These are phyloP conservation scores for Byssochlamys sp. DNA, from an alignment of 2,329 filamentous ascomycete genomes.

Conservation along the genomic window DNA sequence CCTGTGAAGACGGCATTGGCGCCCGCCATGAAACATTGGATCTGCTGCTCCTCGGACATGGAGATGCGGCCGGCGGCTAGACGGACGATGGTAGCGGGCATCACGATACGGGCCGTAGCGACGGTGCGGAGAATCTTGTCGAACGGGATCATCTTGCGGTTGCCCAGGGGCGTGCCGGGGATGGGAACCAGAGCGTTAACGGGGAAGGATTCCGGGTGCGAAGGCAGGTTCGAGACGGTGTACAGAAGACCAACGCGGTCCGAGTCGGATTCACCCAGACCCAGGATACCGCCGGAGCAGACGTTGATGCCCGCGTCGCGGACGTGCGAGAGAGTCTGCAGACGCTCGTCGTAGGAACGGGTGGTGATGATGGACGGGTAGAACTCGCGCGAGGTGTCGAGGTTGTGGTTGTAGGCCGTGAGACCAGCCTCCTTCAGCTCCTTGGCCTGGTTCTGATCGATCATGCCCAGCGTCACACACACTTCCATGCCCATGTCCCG, in stretches of 20 bases:
- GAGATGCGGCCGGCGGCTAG: slow-evolving; percentile 76
- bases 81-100: slow-evolving; percentile 77
- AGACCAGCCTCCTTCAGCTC: slow-evolving; percentile 75
- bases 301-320: slow-evolving; percentile 80
- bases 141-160: slow-evolving; percentile 63
- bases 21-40: slow-evolving; percentile 78
- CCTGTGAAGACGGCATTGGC: slow-evolving; percentile 93
- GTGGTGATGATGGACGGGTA: slow-evolving; percentile 82
- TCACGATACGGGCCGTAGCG: slow-evolving; percentile 69
- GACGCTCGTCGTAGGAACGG: slow-evolving; percentile 73
- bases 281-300: slow-evolving; percentile 80
- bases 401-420: slow-evolving; percentile 89
- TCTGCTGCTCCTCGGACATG: slow-evolving; percentile 80
- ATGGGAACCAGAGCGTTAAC: slow-evolving; percentile 87
- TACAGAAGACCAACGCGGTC: slow-evolving; percentile 77
- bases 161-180: slow-evolving; percentile 75
- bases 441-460: slow-evolving; percentile 67
- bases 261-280: slow-evolving; percentile 65
- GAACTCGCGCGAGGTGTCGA: slow-evolving; percentile 81
- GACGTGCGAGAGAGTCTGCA: slow-evolving; percentile 69
- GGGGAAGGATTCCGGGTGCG: slow-evolving; percentile 81
- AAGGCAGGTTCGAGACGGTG: slow-evolving; percentile 69
- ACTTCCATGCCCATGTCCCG: slow-evolving; percentile 76
- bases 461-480: slow-evolving; percentile 91
- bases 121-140: slow-evolving; percentile 72